A percentile compares a stretch with the other conserved stretches of the same genome.
These are phyloP conservation scores for Metarhizium rileyi DNA, from an alignment of 2,329 filamentous ascomycete genomes.

Conservation along the genomic window DNA sequence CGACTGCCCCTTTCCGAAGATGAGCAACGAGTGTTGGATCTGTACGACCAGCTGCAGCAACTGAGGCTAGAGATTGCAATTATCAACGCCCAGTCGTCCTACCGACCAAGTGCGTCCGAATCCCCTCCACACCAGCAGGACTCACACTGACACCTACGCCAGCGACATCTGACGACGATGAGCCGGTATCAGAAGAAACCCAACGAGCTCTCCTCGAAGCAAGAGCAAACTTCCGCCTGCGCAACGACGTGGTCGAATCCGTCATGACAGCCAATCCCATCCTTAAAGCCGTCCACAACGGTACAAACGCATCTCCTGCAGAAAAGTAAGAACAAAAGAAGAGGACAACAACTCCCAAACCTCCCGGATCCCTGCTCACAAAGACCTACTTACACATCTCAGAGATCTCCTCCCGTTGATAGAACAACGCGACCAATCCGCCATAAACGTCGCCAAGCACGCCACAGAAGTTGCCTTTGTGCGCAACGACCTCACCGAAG, in stretches of 20 bases:
- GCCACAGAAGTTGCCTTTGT: slow-evolving; percentile 41
- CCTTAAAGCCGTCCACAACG: slow-evolving; percentile 65
- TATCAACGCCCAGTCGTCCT: slow-evolving; percentile 38
- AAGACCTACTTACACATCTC: slow-evolving; percentile 3
- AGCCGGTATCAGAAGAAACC: slow-evolving; percentile 44
- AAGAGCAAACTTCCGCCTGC: slow-evolving; percentile 58
- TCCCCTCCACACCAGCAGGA: neutral
- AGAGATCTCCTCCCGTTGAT: slow-evolving; percentile 61
- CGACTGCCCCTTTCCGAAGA: slow-evolving; percentile 50
- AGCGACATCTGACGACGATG: slow-evolving; percentile 19
- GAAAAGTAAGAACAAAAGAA: slow-evolving; percentile 47
- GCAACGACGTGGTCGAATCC: slow-evolving; percentile 57
- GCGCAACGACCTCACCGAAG: slow-evolving; percentile 41
- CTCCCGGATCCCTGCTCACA: neutral
- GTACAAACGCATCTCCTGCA: slow-evolving; percentile 50
- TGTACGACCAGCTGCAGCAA: slow-evolving; percentile 64
- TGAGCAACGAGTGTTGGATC: slow-evolving; percentile 55
- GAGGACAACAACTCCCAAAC: slow-evolving; percentile 4
- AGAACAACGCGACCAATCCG: slow-evolving; percentile 56
- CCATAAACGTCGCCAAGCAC: slow-evolving; percentile 52
- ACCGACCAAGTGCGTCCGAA: slow-evolving; percentile 23
- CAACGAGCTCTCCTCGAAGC: slow-evolving; percentile 61
- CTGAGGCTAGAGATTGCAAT: slow-evolving; percentile 64
- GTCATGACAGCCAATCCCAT: slow-evolving; percentile 66
- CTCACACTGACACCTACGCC: slow-evolving; percentile 5